Evolutionary conservation across 352 stramenopile species (phyloP).

Genomic region (Phytophthora melonis): DNA sequence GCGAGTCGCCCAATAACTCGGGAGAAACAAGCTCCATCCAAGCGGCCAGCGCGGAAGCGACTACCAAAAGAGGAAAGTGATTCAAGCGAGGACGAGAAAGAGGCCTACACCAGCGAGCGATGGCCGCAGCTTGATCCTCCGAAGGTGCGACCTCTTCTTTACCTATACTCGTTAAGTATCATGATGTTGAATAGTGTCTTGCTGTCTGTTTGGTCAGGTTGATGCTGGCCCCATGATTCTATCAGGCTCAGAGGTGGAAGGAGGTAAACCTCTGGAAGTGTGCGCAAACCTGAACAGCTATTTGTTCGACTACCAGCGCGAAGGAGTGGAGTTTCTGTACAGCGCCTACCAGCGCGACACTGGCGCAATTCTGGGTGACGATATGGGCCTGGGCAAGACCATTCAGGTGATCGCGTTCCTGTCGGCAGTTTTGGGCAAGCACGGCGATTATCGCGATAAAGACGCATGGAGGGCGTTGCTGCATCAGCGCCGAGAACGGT

Average conservation of each 20-base stretch:
- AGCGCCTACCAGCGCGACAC: conserved; percentile 57
- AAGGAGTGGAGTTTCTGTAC: conserved; percentile 75
- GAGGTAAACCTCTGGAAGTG: conserved; percentile 46
- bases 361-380: conserved; percentile 97
- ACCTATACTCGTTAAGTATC: background rate
- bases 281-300: conserved; percentile 79
- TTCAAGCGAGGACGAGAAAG: conserved; percentile 42
- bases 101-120: conserved; percentile 37
- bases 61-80: conserved; percentile 12
- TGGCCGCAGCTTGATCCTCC: conserved; percentile 67
- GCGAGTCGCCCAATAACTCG: background rate
- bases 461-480: conserved; percentile 94
- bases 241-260: conserved; percentile 16
- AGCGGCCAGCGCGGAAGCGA: conserved; percentile 15
- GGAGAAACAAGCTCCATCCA: conserved; percentile 5
- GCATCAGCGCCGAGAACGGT: conserved; percentile 90
- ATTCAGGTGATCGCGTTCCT: conserved; percentile 95
- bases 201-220: conserved; percentile 23
- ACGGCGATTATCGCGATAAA: conserved; percentile 95
- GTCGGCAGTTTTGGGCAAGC: conserved; percentile 92
- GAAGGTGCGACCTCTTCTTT: conserved; percentile 31
- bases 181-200: background rate
- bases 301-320: conserved; percentile 80
- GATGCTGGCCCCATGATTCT: conserved; percentile 56
- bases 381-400: conserved; percentile 97